Evolutionary conservation across 768 basidiomycete species (phyloP).

Genomic region (Exidia glandulosa): DNA sequence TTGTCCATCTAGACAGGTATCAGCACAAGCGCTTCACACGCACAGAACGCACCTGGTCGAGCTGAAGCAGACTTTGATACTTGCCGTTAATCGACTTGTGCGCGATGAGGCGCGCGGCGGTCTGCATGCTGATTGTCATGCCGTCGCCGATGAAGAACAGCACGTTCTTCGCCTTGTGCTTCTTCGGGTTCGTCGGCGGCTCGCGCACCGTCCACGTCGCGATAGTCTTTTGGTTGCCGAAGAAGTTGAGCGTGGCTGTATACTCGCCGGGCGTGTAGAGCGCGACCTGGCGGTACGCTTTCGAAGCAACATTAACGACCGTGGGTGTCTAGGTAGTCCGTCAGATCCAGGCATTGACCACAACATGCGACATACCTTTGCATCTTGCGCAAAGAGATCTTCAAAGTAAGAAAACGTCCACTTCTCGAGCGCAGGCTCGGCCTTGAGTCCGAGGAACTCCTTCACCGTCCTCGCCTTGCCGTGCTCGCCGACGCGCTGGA

Average conservation of each 20-base stretch:
- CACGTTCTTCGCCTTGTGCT: conserved; percentile 23
- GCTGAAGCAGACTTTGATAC: conserved; percentile 16
- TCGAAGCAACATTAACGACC: conserved; percentile 23
- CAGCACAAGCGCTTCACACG: not conserved
- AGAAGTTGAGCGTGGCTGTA: conserved; percentile 20
- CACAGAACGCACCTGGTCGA: conserved; percentile 12
- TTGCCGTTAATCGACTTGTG: conserved; percentile 28
- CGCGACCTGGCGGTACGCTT: conserved; percentile 22
- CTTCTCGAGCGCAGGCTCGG: conserved; percentile 13
- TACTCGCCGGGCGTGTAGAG: conserved; percentile 21
- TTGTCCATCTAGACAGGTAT: not conserved
- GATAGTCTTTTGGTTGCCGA: conserved; percentile 17
- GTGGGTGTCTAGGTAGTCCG: conserved; percentile 14
- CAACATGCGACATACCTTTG: not conserved
- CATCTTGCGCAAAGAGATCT: conserved; percentile 22
- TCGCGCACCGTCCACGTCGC: conserved; percentile 21
- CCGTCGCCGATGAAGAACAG: conserved; percentile 24
- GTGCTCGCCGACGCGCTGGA: conserved; percentile 16
- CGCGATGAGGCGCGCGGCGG: conserved; percentile 25
- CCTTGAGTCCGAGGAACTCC: conserved; percentile 13
- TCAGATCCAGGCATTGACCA: no score
- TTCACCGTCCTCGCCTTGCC: conserved; percentile 11
- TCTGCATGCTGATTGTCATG: conserved; percentile 16
- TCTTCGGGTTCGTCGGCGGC: conserved; percentile 9
- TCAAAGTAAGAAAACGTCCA: conserved; percentile 22